These are phyloP conservation scores for Monosporascus sp. DNA, from an alignment of 2,329 filamentous ascomycete species.

Conservation along the genomic window DNA sequence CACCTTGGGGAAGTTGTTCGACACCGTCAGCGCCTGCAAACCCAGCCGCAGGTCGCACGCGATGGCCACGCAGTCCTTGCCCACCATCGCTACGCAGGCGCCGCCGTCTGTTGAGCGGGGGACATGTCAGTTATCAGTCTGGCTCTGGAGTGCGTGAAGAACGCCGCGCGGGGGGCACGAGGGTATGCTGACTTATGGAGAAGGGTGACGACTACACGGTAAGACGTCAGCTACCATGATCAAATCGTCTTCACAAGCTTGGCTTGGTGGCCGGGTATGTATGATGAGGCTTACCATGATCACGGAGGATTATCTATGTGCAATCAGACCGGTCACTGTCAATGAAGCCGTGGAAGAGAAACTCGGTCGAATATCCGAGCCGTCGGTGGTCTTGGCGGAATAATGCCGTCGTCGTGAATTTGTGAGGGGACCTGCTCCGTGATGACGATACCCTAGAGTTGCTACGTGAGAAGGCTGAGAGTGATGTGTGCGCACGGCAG, in stretches of 20 bases:
- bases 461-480: neutral
- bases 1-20: conserved; percentile 99
- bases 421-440: neutral
- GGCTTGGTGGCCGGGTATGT: neutral
- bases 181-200: conserved; percentile 72
- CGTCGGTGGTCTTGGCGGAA: neutral
- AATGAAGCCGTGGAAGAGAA: conserved; percentile 9
- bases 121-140: neutral
- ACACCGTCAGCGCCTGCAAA: conserved; percentile 92
- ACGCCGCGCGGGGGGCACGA: conserved; percentile 6
- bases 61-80: conserved; percentile 99
- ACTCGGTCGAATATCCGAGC: neutral
- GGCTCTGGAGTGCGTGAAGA: conserved; percentile 3
- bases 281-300: conserved; percentile 27
- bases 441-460: neutral
- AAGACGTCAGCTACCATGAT: conserved; percentile 24
- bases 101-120: conserved; percentile 59
- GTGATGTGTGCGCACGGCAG: neutral
- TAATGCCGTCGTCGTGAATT: neutral
- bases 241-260: conserved; percentile 12
- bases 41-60: conserved; percentile 97
- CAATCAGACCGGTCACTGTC: no score
- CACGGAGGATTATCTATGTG: neutral
- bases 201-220: conserved; percentile 73
- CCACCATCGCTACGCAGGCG: conserved; percentile 96